Conservation (phyloP, 75 land plant genomes). For the Larix kaempferi region DNA sequence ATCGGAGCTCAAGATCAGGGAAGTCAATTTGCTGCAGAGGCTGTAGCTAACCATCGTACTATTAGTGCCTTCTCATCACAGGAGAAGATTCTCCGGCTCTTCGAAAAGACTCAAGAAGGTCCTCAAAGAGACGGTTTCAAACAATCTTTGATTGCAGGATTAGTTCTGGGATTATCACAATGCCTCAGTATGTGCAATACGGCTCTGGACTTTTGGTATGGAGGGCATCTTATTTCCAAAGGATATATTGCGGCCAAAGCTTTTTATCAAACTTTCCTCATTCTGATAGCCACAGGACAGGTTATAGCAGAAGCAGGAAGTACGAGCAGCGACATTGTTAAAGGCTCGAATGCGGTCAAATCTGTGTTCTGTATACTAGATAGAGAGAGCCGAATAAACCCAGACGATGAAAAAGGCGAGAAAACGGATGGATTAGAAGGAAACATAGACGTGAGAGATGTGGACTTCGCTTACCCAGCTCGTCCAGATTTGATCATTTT, state of each 20-base stretch:
- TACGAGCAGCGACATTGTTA: constrained; percentile 76
- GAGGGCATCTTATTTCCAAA: constrained; percentile 47
- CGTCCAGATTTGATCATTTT: constrained; percentile 61
- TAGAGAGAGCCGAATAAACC: constrained; percentile 46
- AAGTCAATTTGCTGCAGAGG: constrained; percentile 78
- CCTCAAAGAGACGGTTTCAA: constrained; percentile 35
- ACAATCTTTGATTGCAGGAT: constrained; percentile 65
- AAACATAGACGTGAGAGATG: constrained; percentile 41
- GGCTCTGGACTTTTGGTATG: constrained; percentile 86
- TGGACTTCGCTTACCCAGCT: constrained; percentile 76
- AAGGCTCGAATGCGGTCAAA: constrained; percentile 54
- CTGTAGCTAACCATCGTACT: constrained; percentile 73
- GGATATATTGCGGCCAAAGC: constrained; percentile 43
- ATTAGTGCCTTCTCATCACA: constrained; percentile 80
- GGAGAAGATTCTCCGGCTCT: constrained; percentile 44
- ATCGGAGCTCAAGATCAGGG: constrained; percentile 55
- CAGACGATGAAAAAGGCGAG: constrained; percentile 55
- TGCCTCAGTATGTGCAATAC: constrained; percentile 36
- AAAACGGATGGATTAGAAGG: constrained; percentile 40
- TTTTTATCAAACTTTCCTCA: constrained; percentile 65
- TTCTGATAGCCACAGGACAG: constrained; percentile 74
- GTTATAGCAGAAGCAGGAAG: constrained; percentile 87
- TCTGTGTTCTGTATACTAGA: constrained; percentile 74
- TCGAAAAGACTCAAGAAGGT: constrained; percentile 37
- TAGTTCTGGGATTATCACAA: constrained; percentile 57